These are phyloP conservation scores for Ophiostoma quercus DNA, from an alignment of 2,329 filamentous ascomycete genomes.

Conservation along the genomic window DNA sequence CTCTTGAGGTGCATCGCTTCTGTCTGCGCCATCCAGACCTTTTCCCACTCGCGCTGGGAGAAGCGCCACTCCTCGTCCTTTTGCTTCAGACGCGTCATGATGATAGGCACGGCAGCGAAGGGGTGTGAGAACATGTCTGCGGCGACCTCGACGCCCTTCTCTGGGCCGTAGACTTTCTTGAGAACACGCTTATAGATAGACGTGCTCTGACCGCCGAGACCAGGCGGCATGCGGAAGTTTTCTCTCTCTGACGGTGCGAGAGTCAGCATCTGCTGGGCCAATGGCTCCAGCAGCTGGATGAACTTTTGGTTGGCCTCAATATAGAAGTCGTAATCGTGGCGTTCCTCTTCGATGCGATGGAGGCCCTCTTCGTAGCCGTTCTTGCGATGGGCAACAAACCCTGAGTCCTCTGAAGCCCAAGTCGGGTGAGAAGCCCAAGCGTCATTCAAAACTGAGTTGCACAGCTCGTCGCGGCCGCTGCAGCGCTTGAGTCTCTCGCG, in stretches of 20 bases:
- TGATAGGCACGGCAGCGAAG: slow-evolving; percentile 79
- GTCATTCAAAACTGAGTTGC: slow-evolving; percentile 87
- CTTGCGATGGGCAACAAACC: slow-evolving; percentile 95
- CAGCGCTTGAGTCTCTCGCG: slow-evolving; percentile 83
- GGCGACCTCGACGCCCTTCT: slow-evolving; percentile 78
- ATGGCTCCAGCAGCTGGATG: slow-evolving; percentile 90
- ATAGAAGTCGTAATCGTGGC: slow-evolving; percentile 97
- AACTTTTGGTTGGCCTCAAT: slow-evolving; percentile 94
- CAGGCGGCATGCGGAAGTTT: slow-evolving; percentile 71
- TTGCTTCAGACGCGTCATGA: slow-evolving; percentile 84
- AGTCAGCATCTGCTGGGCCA: slow-evolving; percentile 81
- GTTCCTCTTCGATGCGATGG: slow-evolving; percentile 94
- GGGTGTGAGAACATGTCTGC: slow-evolving; percentile 80
- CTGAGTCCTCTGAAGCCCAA: slow-evolving; percentile 96
- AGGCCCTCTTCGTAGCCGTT: slow-evolving; percentile 91
- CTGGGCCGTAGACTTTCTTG: slow-evolving; percentile 91
- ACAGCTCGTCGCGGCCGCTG: slow-evolving; percentile 91
- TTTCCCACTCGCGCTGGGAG: slow-evolving; percentile 92
- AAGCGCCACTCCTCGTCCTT: slow-evolving; percentile 98
- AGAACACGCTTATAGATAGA: slow-evolving; percentile 96
- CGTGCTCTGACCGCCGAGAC: slow-evolving; percentile 85
- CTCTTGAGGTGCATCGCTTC: slow-evolving; percentile 93
- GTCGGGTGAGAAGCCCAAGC: slow-evolving; percentile 98
- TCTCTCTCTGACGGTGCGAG: slow-evolving; percentile 69
- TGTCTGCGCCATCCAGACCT: slow-evolving; percentile 95